These are phyloP conservation scores for Eimeria acervulina DNA, from an alignment of 169 alveolate species.

Conservation along the genomic window DNA sequence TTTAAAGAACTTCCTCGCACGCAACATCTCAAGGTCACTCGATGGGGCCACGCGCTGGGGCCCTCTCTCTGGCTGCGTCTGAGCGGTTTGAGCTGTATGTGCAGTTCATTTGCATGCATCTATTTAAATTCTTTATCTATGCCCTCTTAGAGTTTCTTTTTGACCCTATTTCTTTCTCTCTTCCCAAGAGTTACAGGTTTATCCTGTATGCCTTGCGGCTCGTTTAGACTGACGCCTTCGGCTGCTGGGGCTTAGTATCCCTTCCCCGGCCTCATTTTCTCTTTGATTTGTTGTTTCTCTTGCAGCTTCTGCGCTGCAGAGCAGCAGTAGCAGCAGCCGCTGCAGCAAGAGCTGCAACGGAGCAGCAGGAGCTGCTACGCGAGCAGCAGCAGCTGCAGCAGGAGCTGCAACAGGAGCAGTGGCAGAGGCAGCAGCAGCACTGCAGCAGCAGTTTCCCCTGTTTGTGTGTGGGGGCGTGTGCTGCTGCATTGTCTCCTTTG, in stretches of 20 bases:
- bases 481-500: neutral
- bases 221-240: too few relatives aligned
- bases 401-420: neutral
- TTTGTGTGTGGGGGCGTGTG: neutral
- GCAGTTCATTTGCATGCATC: neutral
- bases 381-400: neutral
- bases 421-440: neutral
- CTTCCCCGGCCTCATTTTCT: neutral
- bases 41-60: neutral
- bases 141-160: neutral
- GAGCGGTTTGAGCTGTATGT: neutral
- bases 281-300: neutral
- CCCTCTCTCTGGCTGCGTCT: constrained; percentile 5
- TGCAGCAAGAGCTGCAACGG: too few relatives aligned
- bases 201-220: too few relatives aligned
- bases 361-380: neutral
- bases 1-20: neutral
- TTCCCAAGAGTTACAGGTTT: too few relatives aligned
- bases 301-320: neutral
- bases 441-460: too few relatives aligned
- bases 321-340: too few relatives aligned
- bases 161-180: neutral
- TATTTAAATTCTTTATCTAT: too few relatives aligned
- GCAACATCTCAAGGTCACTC: neutral
- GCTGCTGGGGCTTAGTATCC: too few relatives aligned